phyloP scores from a whole-genome alignment of 169 alveolate genomes.

The Theileria parva region DNA sequence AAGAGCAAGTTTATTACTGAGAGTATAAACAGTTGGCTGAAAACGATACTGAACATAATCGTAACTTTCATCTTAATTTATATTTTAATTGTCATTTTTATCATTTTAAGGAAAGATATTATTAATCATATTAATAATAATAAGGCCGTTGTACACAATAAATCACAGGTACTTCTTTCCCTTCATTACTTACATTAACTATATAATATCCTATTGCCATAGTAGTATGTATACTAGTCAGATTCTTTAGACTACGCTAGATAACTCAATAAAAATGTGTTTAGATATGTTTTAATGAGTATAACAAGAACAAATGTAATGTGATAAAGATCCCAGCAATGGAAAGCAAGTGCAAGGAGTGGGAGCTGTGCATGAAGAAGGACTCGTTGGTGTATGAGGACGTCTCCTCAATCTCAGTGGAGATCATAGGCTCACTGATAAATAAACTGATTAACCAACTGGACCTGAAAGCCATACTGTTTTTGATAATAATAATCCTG shows the following conservation, averaged over 20 bases:
- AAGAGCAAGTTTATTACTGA: constrained; percentile 37
- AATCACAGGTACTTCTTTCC: neutral
- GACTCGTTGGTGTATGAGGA: constrained; percentile 53
- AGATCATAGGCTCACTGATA: constrained; percentile 48
- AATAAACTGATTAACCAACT: constrained; percentile 50
- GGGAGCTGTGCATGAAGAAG: constrained; percentile 70
- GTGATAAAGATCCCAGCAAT: constrained; percentile 52
- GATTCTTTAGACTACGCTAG: no score
- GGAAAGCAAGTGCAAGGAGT: constrained; percentile 60
- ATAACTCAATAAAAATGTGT: no score
- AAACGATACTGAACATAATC: constrained; percentile 48
- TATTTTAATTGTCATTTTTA: constrained; percentile 19
- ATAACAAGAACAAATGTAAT: constrained; percentile 56
- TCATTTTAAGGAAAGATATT: constrained; percentile 51
- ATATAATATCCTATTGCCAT: no score
- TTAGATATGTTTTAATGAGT: constrained; percentile 36
- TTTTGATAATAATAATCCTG: constrained; percentile 16
- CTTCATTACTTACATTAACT: no score
- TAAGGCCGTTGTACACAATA: neutral
- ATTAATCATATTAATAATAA: constrained; percentile 25
- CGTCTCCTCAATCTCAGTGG: constrained; percentile 51
- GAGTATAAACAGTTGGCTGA: constrained; percentile 49
- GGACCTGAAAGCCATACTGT: constrained; percentile 54
- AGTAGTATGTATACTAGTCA: no score
- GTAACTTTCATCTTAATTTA: constrained; percentile 42